Evolutionary conservation across 2,329 filamentous ascomycete genomes (phyloP), one percentile per base, ranked within the genome.

Genomic region (Lecanicillium sp.): DNA sequence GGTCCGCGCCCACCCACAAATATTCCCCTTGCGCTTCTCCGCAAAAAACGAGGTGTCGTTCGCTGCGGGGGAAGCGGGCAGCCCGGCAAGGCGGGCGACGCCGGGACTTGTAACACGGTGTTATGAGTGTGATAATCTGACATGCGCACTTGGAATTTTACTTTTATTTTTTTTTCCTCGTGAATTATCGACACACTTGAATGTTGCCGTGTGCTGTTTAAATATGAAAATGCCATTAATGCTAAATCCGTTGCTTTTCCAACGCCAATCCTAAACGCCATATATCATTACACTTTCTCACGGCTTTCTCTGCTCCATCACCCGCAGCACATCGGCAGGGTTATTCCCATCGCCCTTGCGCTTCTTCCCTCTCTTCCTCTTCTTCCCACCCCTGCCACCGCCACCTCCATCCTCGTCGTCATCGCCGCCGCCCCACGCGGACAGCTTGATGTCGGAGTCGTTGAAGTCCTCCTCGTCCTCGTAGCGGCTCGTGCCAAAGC

Each of bases 401-500:
- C 65, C 66, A 1, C 70, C 73, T 17, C 56, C 53, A 0, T 59
- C 67, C 2, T 69, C 73, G 2, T 68, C 77, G 4, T 71, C 75
- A 11, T 71, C 76, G 15, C 75, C 76, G 2, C 68, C 77, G 15
- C 70, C 73, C 73, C 87, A 87, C 58, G 80, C 70, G 32, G 79
- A 81, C 47, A 90, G 65, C 68, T 86, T 87, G 53, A 88, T 69
- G 55, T 77, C 81, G 36, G 71, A 73, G 19, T 77, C 75, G 33
- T 90, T 87, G 54, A 85, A 78, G 54, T 95, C 90, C 51, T 90
- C 90, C 42, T 90, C 90, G 59, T 96, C 93, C 46, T 87, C 90
- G 59, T 88, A 84, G 23, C 91, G 78, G 60, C 86, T 93, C 17
- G 83, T 87, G 27, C 93, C 93, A 60, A 98, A 97, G 51, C 90